Evolutionary conservation across 2,329 filamentous ascomycete species (phyloP), one percentile per base, ranked within the genome.

Genomic region (Aspergillus latus): DNA sequence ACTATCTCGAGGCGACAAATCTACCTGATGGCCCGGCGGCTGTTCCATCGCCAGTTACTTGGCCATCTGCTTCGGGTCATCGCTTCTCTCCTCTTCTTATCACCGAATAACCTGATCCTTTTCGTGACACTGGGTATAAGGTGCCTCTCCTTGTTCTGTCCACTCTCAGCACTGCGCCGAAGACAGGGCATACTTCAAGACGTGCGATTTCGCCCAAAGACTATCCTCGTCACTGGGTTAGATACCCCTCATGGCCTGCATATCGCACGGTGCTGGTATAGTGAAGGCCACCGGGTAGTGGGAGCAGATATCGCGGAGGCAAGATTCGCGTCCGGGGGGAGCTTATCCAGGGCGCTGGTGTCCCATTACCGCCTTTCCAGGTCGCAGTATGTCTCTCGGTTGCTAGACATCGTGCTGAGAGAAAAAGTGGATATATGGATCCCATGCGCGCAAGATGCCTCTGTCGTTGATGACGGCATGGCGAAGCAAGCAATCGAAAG

Each of bases 361-460:
- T 71, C 64, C 2, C 89, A 88, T 70, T 82, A 87, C 68, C 76
- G 63, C 8, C 70, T 80, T 32, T 74, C 68, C 32, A 74, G 66
- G 60, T 74, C 78, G 15, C 71, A 72, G 1, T 90, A 92, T 64
- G 77, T 83, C 11, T 72, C 78, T 11, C 74, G 76, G 0, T 69
- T 92, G 3, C 68, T 88, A 1, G 72, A 82, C 7, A 79, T 91
- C 28, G 78, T 90, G 40, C 67, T 77, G 5, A 68, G 73, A 0
- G 87, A 92, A 60, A 76, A 79, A 0, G 80, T 89, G 4, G 82
- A 90, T 54, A 72, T 92, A 2, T 92, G 88, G 88, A 83, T 92
- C 2, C 86, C 84, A 16, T 90, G 88, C 64, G 90, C 88, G 0
- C 86, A 84, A n/a, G 84, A 88, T 7, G 79, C 82, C 1, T 84